A percentile compares a stretch with the other conserved stretches of the same genome.
phyloP scores from a whole-genome alignment of 164 flowering plant species.

The Umbilicus rupestris region DNA sequence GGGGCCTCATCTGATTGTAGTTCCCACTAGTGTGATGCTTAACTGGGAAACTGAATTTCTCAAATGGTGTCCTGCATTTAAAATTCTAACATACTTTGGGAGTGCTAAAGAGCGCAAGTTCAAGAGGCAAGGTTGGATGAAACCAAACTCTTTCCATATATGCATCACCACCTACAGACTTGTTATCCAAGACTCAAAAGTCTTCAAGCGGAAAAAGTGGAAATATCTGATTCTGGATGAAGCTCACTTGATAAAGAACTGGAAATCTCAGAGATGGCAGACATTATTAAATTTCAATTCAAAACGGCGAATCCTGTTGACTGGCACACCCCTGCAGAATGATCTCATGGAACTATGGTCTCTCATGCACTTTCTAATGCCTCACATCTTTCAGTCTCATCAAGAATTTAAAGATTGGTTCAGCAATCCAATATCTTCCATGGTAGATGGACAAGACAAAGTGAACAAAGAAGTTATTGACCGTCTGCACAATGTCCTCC shows the following conservation, averaged over 20 bases:
- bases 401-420: constrained; percentile 99
- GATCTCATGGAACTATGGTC: constrained; percentile 99
- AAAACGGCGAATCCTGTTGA: constrained; percentile 81
- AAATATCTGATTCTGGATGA: constrained; percentile 94
- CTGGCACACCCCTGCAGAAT: constrained; percentile 98
- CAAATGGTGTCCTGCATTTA: constrained; percentile 99
- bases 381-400: constrained; percentile 96
- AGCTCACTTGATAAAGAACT: constrained; percentile 96
- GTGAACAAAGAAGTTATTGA: constrained; percentile 96
- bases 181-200: constrained; percentile 92
- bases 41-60: constrained; percentile 99
- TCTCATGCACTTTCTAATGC: constrained; percentile 99
- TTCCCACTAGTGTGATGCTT: constrained; percentile 99
- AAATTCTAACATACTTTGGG: constrained; percentile 94
- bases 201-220: constrained; percentile 97
- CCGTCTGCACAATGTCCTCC: constrained; percentile 94
- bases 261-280: constrained; percentile 99
- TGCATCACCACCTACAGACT: constrained; percentile 97
- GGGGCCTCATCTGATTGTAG: constrained; percentile 99
- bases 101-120: constrained; percentile 90
- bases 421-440: constrained; percentile 90
- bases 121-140: constrained; percentile 98
- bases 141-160: constrained; percentile 86
- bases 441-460: constrained; percentile 98
- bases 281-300: constrained; percentile 95